phyloP scores from a whole-genome alignment of 257 asterid genomes.

The Nicotiana attenuata region DNA sequence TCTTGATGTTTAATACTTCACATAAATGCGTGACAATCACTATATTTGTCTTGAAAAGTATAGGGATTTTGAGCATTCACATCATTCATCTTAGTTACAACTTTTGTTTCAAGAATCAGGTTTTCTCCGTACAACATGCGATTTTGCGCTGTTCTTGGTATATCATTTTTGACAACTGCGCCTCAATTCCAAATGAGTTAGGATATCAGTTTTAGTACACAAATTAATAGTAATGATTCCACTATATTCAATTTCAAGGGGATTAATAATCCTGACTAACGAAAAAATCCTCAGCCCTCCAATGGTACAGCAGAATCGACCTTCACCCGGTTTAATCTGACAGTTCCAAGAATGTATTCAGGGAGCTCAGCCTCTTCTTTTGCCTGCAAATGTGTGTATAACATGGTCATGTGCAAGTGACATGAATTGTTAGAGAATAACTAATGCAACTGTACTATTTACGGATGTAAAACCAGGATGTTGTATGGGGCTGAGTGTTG shows the following conservation, averaged over 20 bases:
- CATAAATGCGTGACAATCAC: neutral
- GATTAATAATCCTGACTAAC: neutral
- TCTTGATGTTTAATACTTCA: no score
- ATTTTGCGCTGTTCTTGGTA: neutral
- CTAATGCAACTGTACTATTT: neutral
- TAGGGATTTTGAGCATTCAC: neutral
- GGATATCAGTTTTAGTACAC: neutral
- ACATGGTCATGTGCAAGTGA: neutral
- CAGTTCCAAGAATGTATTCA: slow-evolving; percentile 89
- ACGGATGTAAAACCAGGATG: no score
- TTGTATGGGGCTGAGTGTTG: no score
- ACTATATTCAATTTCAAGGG: neutral
- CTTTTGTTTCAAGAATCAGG: neutral
- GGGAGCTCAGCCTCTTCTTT: slow-evolving; percentile 88
- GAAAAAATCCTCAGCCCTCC: slow-evolving; percentile 32
- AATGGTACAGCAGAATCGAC: slow-evolving; percentile 73
- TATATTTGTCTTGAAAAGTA: neutral
- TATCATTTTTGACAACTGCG: neutral
- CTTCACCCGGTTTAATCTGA: slow-evolving; percentile 65
- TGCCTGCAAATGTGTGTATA: slow-evolving; percentile 42
- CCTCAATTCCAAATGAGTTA: neutral
- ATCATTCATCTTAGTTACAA: neutral
- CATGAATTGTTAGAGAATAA: neutral
- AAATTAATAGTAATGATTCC: neutral
- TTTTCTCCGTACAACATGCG: neutral